These are phyloP conservation scores for Termitomyces sp. DNA, from an alignment of 768 basidiomycete species.

Conservation along the genomic window DNA sequence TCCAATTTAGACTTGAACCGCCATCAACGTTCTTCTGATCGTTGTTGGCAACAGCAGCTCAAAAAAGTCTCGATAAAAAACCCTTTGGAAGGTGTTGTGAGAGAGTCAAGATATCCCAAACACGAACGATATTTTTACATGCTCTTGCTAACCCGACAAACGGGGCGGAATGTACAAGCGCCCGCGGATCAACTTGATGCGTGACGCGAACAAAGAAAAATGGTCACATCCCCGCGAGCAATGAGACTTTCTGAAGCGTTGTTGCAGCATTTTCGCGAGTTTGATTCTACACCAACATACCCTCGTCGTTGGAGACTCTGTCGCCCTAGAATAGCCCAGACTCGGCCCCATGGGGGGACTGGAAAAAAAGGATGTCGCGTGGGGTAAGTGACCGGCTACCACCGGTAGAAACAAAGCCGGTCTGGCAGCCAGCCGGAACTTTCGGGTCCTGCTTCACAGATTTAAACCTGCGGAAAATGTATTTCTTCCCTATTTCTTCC, in stretches of 20 bases:
- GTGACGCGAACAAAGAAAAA: not conserved
- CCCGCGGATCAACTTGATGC: not conserved
- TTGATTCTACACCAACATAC: not conserved
- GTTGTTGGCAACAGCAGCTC: not conserved
- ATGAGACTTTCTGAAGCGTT: not conserved
- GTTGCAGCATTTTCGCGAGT: not conserved
- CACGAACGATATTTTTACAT: not conserved
- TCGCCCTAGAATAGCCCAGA: not conserved
- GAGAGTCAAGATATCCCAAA: not conserved
- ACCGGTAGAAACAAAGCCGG: conserved; percentile 1
- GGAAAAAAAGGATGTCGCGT: not conserved
- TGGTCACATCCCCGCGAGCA: not conserved
- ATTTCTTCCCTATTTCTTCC: not conserved
- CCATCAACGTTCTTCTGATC: not conserved
- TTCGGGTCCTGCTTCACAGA: not conserved
- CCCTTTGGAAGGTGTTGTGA: not conserved
- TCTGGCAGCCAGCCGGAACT: not conserved
- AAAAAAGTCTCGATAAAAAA: not conserved
- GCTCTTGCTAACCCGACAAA: not conserved
- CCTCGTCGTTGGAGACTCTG: not conserved
- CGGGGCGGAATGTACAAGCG: not conserved
- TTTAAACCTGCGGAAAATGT: conserved; percentile 1
- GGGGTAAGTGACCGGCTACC: not conserved
- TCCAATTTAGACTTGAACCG: not conserved
- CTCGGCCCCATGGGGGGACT: not conserved